A percentile compares a stretch with the other conserved stretches of the same genome.
Conservation (phyloP, 495 filamentous ascomycete genomes). For the Aspergillus hancockii region DNA sequence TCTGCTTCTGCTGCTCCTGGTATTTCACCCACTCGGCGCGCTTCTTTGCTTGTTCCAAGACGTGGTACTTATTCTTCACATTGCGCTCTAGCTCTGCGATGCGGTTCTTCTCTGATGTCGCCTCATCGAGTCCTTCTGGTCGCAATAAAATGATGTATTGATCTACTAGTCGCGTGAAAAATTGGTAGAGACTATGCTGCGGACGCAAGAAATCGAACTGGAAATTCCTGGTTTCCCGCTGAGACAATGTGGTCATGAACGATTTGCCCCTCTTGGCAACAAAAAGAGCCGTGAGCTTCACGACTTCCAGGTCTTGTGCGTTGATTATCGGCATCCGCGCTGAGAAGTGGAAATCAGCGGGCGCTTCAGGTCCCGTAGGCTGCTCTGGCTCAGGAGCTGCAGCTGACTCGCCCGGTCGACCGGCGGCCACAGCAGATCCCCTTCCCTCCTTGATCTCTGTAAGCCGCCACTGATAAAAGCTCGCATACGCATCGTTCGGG, state of each 20-base stretch:
- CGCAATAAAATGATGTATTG: slow-evolving; percentile 87
- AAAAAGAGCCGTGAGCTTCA: slow-evolving; percentile 85
- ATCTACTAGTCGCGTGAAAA: slow-evolving; percentile 87
- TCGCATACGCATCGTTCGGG: slow-evolving; percentile 78
- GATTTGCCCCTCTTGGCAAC: slow-evolving; percentile 87
- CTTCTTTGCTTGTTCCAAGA: slow-evolving; percentile 77
- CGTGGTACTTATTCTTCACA: slow-evolving; percentile 72
- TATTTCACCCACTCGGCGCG: slow-evolving; percentile 85
- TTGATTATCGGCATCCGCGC: slow-evolving; percentile 97
- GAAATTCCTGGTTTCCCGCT: slow-evolving; percentile 85
- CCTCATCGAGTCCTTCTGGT: slow-evolving; percentile 62
- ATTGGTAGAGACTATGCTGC: slow-evolving; percentile 93
- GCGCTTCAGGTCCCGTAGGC: slow-evolving; percentile 80
- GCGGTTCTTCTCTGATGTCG: slow-evolving; percentile 68
- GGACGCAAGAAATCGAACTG: slow-evolving; percentile 97
- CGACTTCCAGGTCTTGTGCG: slow-evolving; percentile 91
- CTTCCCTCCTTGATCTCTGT: slow-evolving; percentile 80
- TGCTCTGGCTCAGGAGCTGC: slow-evolving; percentile 59
- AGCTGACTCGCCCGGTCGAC: slow-evolving; percentile 64
- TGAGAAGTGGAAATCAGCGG: slow-evolving; percentile 90
- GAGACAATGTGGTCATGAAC: slow-evolving; percentile 84
- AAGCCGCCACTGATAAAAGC: slow-evolving; percentile 89
- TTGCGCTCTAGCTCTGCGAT: slow-evolving; percentile 76
- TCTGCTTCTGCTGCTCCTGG: slow-evolving; percentile 81
- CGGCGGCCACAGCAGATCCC: slow-evolving; percentile 78